These are phyloP conservation scores for Kazachstania kunashirensis DNA, from an alignment of 805 yeast species.

Conservation along the genomic window DNA sequence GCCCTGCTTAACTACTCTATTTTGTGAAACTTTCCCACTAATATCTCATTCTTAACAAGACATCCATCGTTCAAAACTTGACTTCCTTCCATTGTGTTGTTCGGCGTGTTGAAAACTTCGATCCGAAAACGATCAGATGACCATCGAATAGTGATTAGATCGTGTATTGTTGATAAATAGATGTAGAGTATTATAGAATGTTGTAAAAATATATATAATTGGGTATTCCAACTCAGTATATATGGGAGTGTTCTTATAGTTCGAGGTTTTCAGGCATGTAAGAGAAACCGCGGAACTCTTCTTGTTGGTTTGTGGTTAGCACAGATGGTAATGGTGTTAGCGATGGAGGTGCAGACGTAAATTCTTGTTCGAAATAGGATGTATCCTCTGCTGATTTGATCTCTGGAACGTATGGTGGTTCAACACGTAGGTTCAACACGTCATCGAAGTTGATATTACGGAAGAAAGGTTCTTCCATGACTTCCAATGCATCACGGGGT, in stretches of 20 bases:
- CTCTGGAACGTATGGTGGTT: conserved; percentile 87
- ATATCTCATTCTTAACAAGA: no score
- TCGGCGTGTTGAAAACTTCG: no score
- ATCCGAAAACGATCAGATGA: no score
- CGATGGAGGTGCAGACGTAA: conserved; percentile 88
- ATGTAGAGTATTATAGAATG: no score
- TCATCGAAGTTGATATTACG: conserved; percentile 85
- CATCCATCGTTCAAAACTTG: no score
- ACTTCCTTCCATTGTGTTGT: no score
- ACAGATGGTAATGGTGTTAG: conserved; percentile 90
- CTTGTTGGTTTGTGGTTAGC: conserved; percentile 80
- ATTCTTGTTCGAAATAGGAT: conserved; percentile 87
- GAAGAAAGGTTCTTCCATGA: conserved; percentile 94
- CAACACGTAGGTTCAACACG: conserved; percentile 55
- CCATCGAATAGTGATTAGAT: not conserved
- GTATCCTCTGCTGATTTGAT: conserved; percentile 83
- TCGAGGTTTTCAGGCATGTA: conserved; percentile 58
- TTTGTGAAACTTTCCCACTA: no score
- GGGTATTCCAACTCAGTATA: no score
- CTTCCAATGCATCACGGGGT: conserved; percentile 80
- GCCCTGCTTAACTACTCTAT: no score
- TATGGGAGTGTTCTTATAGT: no score
- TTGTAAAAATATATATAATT: not conserved
- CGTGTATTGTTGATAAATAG: no score
- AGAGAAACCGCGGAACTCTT: conserved; percentile 94